phyloP scores from a whole-genome alignment of 768 basidiomycete species.

The Leccinellum rugosiceps region DNA sequence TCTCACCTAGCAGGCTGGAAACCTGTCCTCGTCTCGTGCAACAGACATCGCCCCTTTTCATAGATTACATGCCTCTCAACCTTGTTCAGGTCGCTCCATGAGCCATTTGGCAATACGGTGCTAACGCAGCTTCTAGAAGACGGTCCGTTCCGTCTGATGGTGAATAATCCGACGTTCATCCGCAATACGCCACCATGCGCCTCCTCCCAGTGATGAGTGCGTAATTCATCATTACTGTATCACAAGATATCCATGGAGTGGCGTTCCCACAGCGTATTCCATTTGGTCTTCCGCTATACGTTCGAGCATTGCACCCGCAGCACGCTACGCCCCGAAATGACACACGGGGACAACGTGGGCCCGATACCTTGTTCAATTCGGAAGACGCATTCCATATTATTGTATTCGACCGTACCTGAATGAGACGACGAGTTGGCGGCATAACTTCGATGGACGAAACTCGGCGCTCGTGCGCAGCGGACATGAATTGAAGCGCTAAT shows the following conservation, averaged over 20 bases:
- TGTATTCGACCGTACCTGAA: neutral
- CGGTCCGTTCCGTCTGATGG: neutral
- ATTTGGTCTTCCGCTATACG: conserved; percentile 4
- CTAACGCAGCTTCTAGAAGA: neutral
- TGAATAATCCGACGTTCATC: neutral
- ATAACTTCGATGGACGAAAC: neutral
- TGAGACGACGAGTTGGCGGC: neutral
- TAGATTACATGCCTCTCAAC: neutral
- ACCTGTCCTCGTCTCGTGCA: neutral
- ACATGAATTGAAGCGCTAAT: neutral
- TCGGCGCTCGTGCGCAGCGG: neutral
- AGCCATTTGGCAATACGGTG: neutral
- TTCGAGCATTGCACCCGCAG: neutral
- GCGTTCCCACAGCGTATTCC: conserved; percentile 1
- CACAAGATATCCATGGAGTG: neutral
- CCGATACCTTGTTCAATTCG: neutral
- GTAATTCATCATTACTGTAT: neutral
- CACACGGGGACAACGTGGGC: neutral
- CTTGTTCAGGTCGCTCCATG: conserved; percentile 12
- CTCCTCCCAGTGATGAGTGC: neutral
- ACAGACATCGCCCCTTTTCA: neutral
- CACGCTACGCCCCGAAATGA: neutral
- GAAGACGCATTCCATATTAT: conserved; percentile 3
- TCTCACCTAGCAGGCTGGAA: neutral
- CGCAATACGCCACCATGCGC: conserved; percentile 2